Evolutionary conservation across 1,284 basidiomycete species (phyloP).

Genomic region (Phellopilus nigrolimitatus): DNA sequence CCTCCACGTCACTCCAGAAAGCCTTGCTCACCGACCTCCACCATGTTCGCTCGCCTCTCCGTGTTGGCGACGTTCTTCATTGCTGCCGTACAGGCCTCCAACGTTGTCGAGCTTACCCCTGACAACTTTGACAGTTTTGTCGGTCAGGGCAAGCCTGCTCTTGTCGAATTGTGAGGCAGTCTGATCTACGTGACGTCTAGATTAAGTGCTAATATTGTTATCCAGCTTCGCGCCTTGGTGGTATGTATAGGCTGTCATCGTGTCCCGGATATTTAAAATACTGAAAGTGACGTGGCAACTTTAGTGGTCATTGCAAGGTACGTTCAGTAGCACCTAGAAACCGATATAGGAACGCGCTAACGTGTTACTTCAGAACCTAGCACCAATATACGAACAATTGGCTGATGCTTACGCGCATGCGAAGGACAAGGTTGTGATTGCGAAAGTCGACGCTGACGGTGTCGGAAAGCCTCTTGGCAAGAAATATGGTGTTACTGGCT

Average conservation of each 20-base stretch:
- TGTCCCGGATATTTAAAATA: not conserved
- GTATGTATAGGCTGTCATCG: conserved; percentile 39
- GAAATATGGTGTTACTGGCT: conserved; percentile 78
- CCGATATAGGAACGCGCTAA: conserved; percentile 6
- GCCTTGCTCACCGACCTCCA: conserved; percentile 26
- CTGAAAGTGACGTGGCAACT: conserved; percentile 5
- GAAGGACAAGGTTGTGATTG: conserved; percentile 82
- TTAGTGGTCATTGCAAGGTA: conserved; percentile 81
- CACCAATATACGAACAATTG: conserved; percentile 84
- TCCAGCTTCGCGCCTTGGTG: conserved; percentile 80
- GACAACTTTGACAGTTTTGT: conserved; percentile 74
- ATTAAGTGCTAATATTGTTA: not conserved
- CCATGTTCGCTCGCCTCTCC: conserved; percentile 60
- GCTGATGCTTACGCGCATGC: conserved; percentile 78
- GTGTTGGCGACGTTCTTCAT: conserved; percentile 54
- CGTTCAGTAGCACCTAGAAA: conserved; percentile 18
- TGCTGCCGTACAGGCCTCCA: conserved; percentile 61
- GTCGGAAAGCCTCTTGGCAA: conserved; percentile 68
- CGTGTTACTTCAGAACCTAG: conserved; percentile 58
- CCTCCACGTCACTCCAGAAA: conserved; percentile 8
- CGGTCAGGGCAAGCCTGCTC: conserved; percentile 74
- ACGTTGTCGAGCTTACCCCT: conserved; percentile 74
- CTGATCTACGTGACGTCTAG: conserved; percentile 3
- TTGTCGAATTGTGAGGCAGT: conserved; percentile 83
- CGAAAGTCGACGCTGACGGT: conserved; percentile 92